A percentile compares a stretch with the other conserved stretches of the same genome.
These are phyloP conservation scores for Solanum sejunctum DNA, from an alignment of 257 asterid species.

Conservation along the genomic window DNA sequence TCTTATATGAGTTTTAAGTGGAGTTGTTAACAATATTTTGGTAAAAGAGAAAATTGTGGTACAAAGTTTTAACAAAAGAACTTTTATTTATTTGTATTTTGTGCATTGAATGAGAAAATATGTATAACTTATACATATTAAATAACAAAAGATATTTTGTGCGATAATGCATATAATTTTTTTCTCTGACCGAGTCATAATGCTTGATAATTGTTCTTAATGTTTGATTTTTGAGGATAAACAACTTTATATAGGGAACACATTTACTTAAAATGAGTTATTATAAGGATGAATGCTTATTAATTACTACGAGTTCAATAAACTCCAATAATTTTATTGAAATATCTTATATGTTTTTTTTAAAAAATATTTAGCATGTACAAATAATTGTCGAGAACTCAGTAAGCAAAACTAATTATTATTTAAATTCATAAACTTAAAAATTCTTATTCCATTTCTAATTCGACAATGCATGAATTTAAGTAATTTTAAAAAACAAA, in stretches of 20 bases:
- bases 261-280: too few relatives aligned
- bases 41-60: background rate
- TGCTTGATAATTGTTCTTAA: background rate
- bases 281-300: background rate
- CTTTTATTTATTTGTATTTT: background rate
- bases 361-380: background rate
- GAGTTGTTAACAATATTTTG: background rate
- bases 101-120: background rate
- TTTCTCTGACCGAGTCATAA: background rate
- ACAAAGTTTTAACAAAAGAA: background rate
- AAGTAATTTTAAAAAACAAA: background rate
- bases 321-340: background rate
- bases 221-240: fast-evolving
- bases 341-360: background rate
- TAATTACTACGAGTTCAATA: background rate
- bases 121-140: background rate
- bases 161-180: background rate
- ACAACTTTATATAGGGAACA: too few relatives aligned
- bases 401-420: background rate
- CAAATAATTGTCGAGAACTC: too few relatives aligned
- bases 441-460: background rate
- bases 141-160: background rate
- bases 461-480: background rate
- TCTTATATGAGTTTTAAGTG: background rate
- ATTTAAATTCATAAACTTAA: background rate